Evolutionary conservation across 1,284 basidiomycete species (phyloP), one percentile per base, ranked within the genome.

Genomic region (Ceratobasidium papillatum): DNA sequence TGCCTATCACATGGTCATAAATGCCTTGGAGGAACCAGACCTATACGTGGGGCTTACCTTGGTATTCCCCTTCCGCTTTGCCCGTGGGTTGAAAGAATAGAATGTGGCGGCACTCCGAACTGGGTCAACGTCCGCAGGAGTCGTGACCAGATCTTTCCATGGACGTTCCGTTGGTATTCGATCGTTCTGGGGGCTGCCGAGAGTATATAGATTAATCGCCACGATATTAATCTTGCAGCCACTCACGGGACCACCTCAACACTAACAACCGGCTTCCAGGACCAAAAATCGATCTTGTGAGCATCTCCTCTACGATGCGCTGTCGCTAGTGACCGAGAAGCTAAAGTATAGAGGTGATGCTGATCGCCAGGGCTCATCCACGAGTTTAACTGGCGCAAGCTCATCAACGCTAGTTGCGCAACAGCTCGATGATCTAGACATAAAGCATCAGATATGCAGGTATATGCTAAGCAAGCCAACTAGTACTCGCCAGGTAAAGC

Each of bases 201-300:
- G n/a, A 38, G 14, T 7, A 7, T 38, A 47, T 36, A 19, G 22
- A n/a, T 38, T 38, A 52, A 47, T 47, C 14, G 27, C 27, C 19
- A 27, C 32, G 47, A 36, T 12, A 8, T 19, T 36, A 14, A 11
- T 58, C 19, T 19, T n/a, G 74, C 64, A 65, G 58, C 66, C 38
- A 47, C 90, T 79, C 81, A 95, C 92, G 91, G 89, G 0, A 90
- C 84, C 11, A 95, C 82, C 76, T 91, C 88, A n/a, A 98, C 86
- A 78, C 90, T 93, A 76, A 93, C 84, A 22, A 97, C 84, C 36
- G 95, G 90, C 77, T 87, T 87, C 9, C 90, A 92, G 22, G 92
- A 87, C 95, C 95, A 97, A 81, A 94, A 96, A 75, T 91, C 91
- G 8, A 95, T 84, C 22, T 83, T 83, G 62, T 89, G 87, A 36